Evolutionary conservation across 164 flowering plant genomes (phyloP).

Genomic region (Umbellularia californica): DNA sequence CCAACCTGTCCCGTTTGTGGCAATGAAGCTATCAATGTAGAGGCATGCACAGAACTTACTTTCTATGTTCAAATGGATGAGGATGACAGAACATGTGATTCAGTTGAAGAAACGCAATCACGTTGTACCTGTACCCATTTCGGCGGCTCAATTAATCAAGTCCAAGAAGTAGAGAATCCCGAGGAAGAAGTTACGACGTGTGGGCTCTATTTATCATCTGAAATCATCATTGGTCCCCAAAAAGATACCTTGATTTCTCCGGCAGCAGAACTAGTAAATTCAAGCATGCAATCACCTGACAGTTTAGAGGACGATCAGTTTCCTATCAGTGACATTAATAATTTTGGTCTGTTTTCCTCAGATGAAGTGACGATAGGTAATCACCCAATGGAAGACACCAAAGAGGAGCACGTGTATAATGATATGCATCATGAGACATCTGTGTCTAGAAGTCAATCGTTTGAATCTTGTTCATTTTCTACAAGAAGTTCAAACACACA

Average conservation of each 20-base stretch:
- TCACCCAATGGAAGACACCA: constrained; percentile 16
- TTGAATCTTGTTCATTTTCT: background rate
- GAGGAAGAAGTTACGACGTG: constrained; percentile 14
- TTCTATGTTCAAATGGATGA: constrained; percentile 7
- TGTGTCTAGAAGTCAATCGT: constrained; percentile 2
- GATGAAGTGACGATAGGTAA: constrained; percentile 21
- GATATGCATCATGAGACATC: constrained; percentile 13
- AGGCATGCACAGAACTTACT: constrained; percentile 4
- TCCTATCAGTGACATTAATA: constrained; percentile 45
- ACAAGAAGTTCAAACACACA: constrained; percentile 16
- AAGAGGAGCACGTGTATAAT: constrained; percentile 18
- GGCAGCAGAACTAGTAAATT: constrained; percentile 1
- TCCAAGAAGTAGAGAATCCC: constrained; percentile 18
- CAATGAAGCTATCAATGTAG: constrained; percentile 9
- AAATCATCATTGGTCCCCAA: constrained; percentile 11
- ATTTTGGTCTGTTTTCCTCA: constrained; percentile 15
- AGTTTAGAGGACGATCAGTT: constrained; percentile 51
- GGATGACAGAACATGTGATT: constrained; percentile 16
- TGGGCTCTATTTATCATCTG: constrained; percentile 13
- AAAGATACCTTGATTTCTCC: constrained; percentile 5
- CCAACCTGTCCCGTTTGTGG: constrained; percentile 2
- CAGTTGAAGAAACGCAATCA: constrained; percentile 13
- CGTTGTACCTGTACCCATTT: constrained; percentile 12
- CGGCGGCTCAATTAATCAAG: constrained; percentile 16
- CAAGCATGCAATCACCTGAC: constrained; percentile 15